Evolutionary conservation across 2,329 filamentous ascomycete species (phyloP), one percentile per base, ranked within the genome.

Genomic region (Calonectria leucothoes): DNA sequence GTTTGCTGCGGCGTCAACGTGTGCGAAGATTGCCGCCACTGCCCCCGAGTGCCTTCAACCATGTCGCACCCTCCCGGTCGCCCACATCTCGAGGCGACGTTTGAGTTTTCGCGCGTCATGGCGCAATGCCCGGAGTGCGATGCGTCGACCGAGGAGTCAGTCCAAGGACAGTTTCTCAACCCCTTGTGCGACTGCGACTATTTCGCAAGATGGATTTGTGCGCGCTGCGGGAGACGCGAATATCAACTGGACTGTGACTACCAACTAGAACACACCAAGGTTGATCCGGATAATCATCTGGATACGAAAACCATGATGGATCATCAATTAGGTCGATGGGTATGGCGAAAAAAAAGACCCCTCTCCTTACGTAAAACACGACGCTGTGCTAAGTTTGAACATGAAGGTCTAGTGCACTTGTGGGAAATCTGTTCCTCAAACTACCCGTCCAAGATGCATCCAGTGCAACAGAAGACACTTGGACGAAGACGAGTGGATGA

Each of bases 11-110:
- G 68, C 2, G 57, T 78, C 23, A 78, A 78, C 20, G 8, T 77
- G 1, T 78, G 76, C 3, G 76, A 78, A 0, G 76, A 78, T 65
- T 78, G 76, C 0, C 68, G 75, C 1, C 69, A 37, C 5, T 78
- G 75, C 45, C 75, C 67, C 1, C 76, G 76, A 0, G 71, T 52
- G 12, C 52, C 70, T 6, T 68, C 66, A 0, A 25, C 4, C 2
- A n/a, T 5, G 11, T 25, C 12, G 0, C 48, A 59, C 6, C 66
- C 73, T 0, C 23, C 63, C 7, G 71, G 76, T 1, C 37, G 76
- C 3, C 76, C 76, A 0, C 76, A 78, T 8, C 42, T 74, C 0
- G 72, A 69, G 23, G 49, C 45, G 0, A 27, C 48, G 0, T 25
- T 15, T 0, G 14, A 71, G 14, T 48, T 74, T 0, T 35, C 55